Base-by-base conservation (phyloP, 2,329 filamentous ascomycete genomes). In the Lecanosticta acicola region DNA sequence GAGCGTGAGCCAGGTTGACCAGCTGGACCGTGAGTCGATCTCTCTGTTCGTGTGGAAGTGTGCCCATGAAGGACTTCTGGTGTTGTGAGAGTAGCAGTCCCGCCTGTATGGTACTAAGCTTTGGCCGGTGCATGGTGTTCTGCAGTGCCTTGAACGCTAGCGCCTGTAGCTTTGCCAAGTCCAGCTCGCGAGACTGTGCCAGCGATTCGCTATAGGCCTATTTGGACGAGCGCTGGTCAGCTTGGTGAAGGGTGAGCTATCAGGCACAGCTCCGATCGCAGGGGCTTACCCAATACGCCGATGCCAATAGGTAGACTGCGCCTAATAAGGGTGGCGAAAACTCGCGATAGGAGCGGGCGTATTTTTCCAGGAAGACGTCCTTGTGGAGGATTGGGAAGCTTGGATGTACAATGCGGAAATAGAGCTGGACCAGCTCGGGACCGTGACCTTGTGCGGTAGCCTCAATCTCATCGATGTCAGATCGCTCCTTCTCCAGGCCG, bases 381-480 rank as follows among this genome's bases (percentile, higher is more conserved):
- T 81, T 81, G 56, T 81, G 77, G 3, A 81, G 60, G 38, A 81
- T 73, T 1, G 78, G 78, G 54, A 77, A 80, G 46, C 70, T 73
- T 0, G 78, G 78, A 53, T 81, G 78, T 7, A 81, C 71, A 32
- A 79, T 75, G 19, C 76, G 70, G 54, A 90, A 91, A 69, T 87
- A 91, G 9, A 90, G 70, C 55, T 85, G 79, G 43, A 91, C 77
- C 41, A 93, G 71, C 41, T 76, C 77, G 34, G 78, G 78, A 11
- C 86, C 85, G 62, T 89, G 76, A 3, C 85, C 84, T 10, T 77
- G 74, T 14, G 90, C 83, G 19, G 85, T 70, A 32, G 73, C 74
- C 66, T 91, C 84, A 56, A 93, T 80, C 51, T 80, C 79, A 54
- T 87, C 83, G 46, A 77, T 68, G 59, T 87, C 83, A n/a, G 42